phyloP scores from a whole-genome alignment of 768 basidiomycete genomes.

The Pleurotus pulmonarius region DNA sequence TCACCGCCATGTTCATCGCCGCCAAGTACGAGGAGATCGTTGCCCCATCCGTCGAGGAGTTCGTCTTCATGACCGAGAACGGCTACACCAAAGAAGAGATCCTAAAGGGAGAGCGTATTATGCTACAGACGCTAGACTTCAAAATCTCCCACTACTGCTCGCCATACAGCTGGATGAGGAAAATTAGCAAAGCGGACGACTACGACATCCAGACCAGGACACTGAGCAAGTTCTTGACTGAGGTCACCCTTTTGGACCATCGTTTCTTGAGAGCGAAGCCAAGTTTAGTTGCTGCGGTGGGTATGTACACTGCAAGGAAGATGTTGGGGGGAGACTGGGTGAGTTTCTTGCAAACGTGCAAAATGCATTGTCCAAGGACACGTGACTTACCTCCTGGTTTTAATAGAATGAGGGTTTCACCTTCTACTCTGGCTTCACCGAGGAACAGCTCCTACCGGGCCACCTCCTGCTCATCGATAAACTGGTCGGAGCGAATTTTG shows the following conservation, averaged over 20 bases:
- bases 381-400: conserved; percentile 33
- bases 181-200: conserved; percentile 97
- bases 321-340: conserved; percentile 98
- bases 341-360: conserved; percentile 33
- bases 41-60: conserved; percentile 96
- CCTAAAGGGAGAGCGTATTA: conserved; percentile 95
- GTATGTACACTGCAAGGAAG: conserved; percentile 92
- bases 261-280: conserved; percentile 93
- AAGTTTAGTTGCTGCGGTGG: conserved; percentile 89
- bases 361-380: conserved; percentile 15
- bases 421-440: conserved; percentile 89
- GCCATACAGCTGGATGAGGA: conserved; percentile 98
- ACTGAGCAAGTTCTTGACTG: conserved; percentile 94
- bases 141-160: conserved; percentile 96
- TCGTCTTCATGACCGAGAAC: conserved; percentile 96
- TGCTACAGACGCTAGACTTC: conserved; percentile 94
- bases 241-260: conserved; percentile 90
- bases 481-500: conserved; percentile 74
- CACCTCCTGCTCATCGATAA: conserved; percentile 81
- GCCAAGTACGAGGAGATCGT: conserved; percentile 99
- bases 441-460: conserved; percentile 80
- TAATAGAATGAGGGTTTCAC: conserved; percentile 84
- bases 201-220: conserved; percentile 98
- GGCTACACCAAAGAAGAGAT: conserved; percentile 95
- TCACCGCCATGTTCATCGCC: conserved; percentile 98